Evolutionary conservation across 1,284 basidiomycete species (phyloP).

Genomic region (Meira nashicola): DNA sequence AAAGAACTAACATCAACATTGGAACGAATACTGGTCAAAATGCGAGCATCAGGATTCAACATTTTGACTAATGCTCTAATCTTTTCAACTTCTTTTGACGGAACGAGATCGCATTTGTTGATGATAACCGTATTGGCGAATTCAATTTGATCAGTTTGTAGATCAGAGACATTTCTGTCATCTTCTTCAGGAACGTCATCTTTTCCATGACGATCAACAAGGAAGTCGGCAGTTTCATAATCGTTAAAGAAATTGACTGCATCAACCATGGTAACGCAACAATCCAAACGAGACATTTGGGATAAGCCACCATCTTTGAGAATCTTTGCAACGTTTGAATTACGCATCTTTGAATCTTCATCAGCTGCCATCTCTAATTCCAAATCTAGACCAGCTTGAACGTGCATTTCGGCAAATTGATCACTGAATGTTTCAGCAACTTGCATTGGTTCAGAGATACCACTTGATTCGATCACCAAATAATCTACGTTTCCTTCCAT

Average conservation of each 20-base stretch:
- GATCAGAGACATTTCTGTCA: slow-evolving; percentile 57
- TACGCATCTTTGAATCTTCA: slow-evolving; percentile 22
- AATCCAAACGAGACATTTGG: slow-evolving; percentile 50
- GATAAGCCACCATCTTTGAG: slow-evolving; percentile 55
- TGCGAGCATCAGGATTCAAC: slow-evolving; percentile 55
- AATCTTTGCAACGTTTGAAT: slow-evolving; percentile 51
- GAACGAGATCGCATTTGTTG: slow-evolving; percentile 56
- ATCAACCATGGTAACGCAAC: slow-evolving; percentile 36
- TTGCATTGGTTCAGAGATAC: slow-evolving; percentile 57
- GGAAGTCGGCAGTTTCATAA: slow-evolving; percentile 57
- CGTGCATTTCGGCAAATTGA: slow-evolving; percentile 51
- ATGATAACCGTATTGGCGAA: slow-evolving; percentile 57
- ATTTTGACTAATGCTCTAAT: slow-evolving; percentile 52
- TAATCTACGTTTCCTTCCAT: slow-evolving; percentile 53
- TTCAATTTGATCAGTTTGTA: slow-evolving; percentile 55
- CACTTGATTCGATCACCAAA: slow-evolving; percentile 56
- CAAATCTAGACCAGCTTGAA: slow-evolving; percentile 46
- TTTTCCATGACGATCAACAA: slow-evolving; percentile 53
- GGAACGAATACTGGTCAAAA: slow-evolving; percentile 51
- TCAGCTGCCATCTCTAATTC: slow-evolving; percentile 11
- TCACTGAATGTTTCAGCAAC: slow-evolving; percentile 54
- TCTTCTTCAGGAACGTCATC: slow-evolving; percentile 53
- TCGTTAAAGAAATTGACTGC: slow-evolving; percentile 53
- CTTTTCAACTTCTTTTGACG: slow-evolving; percentile 42
- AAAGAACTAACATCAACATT: slow-evolving; percentile 54